phyloP scores from a whole-genome alignment of 768 basidiomycete genomes.

The Nidularia pulvinata region DNA sequence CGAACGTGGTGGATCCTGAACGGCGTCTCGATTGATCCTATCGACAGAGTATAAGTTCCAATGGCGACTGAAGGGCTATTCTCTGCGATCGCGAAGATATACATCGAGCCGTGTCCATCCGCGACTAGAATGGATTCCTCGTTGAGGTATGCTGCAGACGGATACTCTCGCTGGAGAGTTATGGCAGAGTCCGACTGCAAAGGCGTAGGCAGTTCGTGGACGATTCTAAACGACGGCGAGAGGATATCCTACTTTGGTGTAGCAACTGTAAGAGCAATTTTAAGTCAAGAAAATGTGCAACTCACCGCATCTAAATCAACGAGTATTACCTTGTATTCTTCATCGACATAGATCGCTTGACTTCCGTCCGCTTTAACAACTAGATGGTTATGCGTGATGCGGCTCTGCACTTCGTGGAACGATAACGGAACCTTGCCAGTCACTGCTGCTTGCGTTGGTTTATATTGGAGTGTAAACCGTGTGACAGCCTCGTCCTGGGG shows the following conservation, averaged over 20 bases:
- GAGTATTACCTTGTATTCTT: constrained; percentile 56
- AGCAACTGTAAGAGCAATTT: constrained; percentile 1
- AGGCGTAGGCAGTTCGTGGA: constrained; percentile 62
- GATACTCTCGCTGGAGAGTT: constrained; percentile 65
- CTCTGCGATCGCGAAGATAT: constrained; percentile 49
- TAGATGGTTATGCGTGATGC: constrained; percentile 86
- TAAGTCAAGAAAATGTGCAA: constrained; percentile 6
- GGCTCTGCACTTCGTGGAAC: constrained; percentile 81
- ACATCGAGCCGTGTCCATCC: constrained; percentile 75
- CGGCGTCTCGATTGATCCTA: constrained; percentile 36
- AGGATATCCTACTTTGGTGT: constrained; percentile 46
- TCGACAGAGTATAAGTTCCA: constrained; percentile 51
- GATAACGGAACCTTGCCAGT: constrained; percentile 64
- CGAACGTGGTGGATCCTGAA: constrained; percentile 44
- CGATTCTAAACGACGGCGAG: constrained; percentile 48
- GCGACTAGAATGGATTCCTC: constrained; percentile 50
- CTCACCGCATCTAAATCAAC: constrained; percentile 63
- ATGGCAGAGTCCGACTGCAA: constrained; percentile 38
- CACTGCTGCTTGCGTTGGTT: constrained; percentile 59
- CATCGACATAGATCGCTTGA: constrained; percentile 68
- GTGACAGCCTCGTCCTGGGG: constrained; percentile 54
- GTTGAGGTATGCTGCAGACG: constrained; percentile 62
- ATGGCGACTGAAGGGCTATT: constrained; percentile 39
- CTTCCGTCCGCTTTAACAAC: constrained; percentile 40
- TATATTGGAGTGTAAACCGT: constrained; percentile 49